phyloP scores from a whole-genome alignment of 768 basidiomycete genomes.

The Chiua virens region DNA sequence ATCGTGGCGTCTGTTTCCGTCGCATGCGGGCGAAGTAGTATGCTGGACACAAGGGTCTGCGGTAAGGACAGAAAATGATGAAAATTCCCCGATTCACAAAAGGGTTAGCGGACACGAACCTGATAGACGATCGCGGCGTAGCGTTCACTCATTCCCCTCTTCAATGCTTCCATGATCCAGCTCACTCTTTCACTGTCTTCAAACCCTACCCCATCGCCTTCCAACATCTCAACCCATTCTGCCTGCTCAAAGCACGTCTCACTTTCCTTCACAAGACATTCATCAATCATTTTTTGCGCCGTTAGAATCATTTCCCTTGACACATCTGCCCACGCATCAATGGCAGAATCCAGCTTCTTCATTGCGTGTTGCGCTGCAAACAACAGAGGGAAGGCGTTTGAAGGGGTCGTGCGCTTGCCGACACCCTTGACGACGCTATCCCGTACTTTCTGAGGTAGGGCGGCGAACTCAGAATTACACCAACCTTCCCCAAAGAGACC shows the following conservation, averaged over 20 bases:
- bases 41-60: slow-evolving; percentile 69
- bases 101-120: slow-evolving; percentile 37
- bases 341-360: slow-evolving; percentile 49
- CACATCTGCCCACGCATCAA: slow-evolving; percentile 49
- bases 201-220: slow-evolving; percentile 69
- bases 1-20: slow-evolving; percentile 59
- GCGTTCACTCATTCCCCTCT: slow-evolving; percentile 60
- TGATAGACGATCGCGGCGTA: slow-evolving; percentile 77
- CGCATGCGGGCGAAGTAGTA: slow-evolving; percentile 68
- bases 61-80: background rate
- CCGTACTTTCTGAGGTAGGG: slow-evolving; percentile 61
- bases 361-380: slow-evolving; percentile 65
- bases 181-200: slow-evolving; percentile 80
- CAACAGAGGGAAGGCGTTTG: slow-evolving; percentile 67
- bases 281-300: slow-evolving; percentile 62
- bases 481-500: slow-evolving; percentile 88
- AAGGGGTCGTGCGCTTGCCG: slow-evolving; percentile 61
- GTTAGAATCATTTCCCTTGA: slow-evolving; percentile 61
- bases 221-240: slow-evolving; percentile 77
- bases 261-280: slow-evolving; percentile 56
- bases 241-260: slow-evolving; percentile 63
- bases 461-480: slow-evolving; percentile 80
- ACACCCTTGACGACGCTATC: slow-evolving; percentile 74
- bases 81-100: background rate
- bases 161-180: slow-evolving; percentile 65